A percentile compares a stretch with the other conserved stretches of the same genome.
phyloP scores from a whole-genome alignment of 805 yeast species.

The Teunomyces funiuensis region DNA sequence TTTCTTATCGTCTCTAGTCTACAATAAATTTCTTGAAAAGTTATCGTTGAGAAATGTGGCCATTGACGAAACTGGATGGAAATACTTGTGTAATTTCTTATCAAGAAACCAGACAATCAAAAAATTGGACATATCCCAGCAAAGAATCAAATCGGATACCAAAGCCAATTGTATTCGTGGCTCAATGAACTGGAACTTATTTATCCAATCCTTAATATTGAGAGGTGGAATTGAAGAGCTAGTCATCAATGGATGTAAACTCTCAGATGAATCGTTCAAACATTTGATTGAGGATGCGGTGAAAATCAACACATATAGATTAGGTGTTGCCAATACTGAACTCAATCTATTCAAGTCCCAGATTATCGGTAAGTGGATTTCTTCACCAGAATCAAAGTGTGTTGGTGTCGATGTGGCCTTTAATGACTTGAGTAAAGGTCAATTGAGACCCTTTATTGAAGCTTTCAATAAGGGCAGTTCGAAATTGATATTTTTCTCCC shows the following conservation, averaged over 20 bases:
- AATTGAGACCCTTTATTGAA: slow-evolving; percentile 45
- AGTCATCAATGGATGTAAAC: slow-evolving; percentile 56
- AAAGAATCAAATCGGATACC: slow-evolving; percentile 47
- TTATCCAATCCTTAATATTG: slow-evolving; percentile 39
- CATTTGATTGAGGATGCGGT: slow-evolving; percentile 44
- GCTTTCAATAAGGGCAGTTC: slow-evolving; percentile 33
- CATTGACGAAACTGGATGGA: slow-evolving; percentile 53
- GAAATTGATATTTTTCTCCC: slow-evolving; percentile 50
- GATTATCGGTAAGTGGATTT: slow-evolving; percentile 49
- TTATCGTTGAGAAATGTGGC: slow-evolving; percentile 56
- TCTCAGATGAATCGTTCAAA: slow-evolving; percentile 42
- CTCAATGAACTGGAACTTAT: slow-evolving; percentile 54
- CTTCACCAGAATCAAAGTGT: slow-evolving; percentile 43
- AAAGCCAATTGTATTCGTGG: slow-evolving; percentile 39
- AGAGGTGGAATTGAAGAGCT: slow-evolving; percentile 59
- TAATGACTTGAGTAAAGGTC: slow-evolving; percentile 50
- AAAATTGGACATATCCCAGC: slow-evolving; percentile 59
- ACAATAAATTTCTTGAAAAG: slow-evolving; percentile 47
- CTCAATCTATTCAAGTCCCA: slow-evolving; percentile 42
- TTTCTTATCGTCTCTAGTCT: slow-evolving; percentile 45
- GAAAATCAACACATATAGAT: slow-evolving; percentile 42
- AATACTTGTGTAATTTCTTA: slow-evolving; percentile 48
- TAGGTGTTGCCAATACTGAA: slow-evolving; percentile 56
- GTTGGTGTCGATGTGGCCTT: slow-evolving; percentile 57
- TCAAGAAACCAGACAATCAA: slow-evolving; percentile 42